Percentiles rank a stretch among this genome's conserved stretches.
Evolutionary conservation across 2,329 filamentous ascomycete species (phyloP).

Genomic region (Sporothrix globosa): DNA sequence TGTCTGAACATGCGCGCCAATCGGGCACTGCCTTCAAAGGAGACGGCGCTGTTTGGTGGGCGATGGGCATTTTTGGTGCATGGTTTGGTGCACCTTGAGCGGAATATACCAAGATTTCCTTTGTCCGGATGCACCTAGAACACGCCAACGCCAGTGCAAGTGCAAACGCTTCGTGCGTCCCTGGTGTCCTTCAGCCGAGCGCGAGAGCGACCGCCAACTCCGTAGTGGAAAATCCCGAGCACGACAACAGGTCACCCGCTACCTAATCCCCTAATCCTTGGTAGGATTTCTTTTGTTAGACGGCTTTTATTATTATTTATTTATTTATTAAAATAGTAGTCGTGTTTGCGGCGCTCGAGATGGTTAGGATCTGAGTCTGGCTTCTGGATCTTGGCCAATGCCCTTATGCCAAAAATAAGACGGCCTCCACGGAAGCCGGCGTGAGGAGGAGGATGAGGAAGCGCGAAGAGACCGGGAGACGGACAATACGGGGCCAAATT

Average conservation of each 20-base stretch:
- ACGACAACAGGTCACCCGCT: not conserved
- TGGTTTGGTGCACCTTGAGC: too few relatives aligned
- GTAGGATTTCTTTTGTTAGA: too few relatives aligned
- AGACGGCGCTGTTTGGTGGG: not conserved
- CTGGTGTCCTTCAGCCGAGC: slow-evolving; percentile 14
- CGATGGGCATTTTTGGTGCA: too few relatives aligned
- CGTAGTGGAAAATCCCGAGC: slow-evolving; percentile 15
- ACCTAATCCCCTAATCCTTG: not conserved
- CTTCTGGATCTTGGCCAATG: not conserved
- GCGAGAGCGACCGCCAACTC: not conserved
- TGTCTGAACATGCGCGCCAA: not conserved
- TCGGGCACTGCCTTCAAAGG: not conserved
- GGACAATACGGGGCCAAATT: not conserved
- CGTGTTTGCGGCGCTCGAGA: too few relatives aligned
- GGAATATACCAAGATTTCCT: not conserved
- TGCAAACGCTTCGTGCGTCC: not conserved
- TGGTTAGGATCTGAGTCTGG: too few relatives aligned
- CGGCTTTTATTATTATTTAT: too few relatives aligned
- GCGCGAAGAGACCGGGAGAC: not conserved
- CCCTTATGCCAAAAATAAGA: slow-evolving; percentile 18
- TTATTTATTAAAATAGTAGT: too few relatives aligned
- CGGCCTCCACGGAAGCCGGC: slow-evolving; percentile 8
- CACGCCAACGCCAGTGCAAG: too few relatives aligned
- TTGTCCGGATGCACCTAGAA: not conserved
- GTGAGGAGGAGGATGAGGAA: not conserved